Evolutionary conservation across 1,139 yeast species (phyloP), one percentile per base, ranked within the genome.

Genomic region (Meyerozyma guilliermondii): DNA sequence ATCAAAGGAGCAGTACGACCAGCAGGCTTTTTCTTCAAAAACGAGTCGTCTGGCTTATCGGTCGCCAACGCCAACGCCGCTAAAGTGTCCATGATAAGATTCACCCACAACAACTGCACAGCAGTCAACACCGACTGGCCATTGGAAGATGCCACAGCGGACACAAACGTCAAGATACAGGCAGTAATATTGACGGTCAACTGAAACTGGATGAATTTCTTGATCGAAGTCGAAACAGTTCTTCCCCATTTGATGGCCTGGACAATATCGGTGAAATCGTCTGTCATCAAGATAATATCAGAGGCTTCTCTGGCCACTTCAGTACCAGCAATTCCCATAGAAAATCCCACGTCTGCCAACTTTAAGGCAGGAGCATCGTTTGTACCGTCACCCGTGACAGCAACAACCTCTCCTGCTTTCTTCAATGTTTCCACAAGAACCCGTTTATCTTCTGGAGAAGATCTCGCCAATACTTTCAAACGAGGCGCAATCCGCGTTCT

Each of bases 181-280:
- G 99, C 99, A 34, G 98, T 92, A 43, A 92, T 79, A 58, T 92
- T 94, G 44, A 92, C 99, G 3, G 98, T 92, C 54, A 92, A 74
- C 65, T 92, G 98, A 64, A 92, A 92, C 66, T 91, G 98, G 60
- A 92, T 83, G 59, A 92, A 92, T 63, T 92, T 92, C 63, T 89
- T 88, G 58, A 92, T 95, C 2, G 98, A 89, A 29, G 85, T 83
- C 16, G 95, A 86, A 48, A 94, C 98, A 42, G 98, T 91, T 63
- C 99, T 80, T 45, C 99, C 99, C 98, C 98, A 94, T 66, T 88
- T 87, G 58, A 92, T 87, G n/a, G 98, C 99, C 63, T 88, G 88
- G 41, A 92, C 98, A 62, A 92, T 92, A 43, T 95, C 92, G 8
- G 91, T 76, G 58, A 92, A 92, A 68, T 92, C 95, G 66, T 92